Evolutionary conservation across 345 rosid species (phyloP), one percentile per base, ranked within the genome.

Genomic region (Boechera retrofracta): DNA sequence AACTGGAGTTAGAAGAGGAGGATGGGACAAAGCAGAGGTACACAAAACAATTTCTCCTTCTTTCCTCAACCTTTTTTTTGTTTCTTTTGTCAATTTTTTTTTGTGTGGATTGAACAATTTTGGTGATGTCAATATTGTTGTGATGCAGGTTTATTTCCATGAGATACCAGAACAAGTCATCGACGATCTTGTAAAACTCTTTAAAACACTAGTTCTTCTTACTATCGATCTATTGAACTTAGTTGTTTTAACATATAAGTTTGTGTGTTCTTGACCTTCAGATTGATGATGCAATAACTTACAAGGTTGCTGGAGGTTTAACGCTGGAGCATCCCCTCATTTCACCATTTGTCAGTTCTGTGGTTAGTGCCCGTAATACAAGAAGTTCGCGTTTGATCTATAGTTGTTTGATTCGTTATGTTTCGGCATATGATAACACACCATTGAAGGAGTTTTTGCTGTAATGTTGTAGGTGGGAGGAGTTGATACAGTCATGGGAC

Each of bases 21-120:
- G 83, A 41, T 92, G 91, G 94, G 99, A 95, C 45, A 82, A 80
- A 74, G 98, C 94, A 55, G 99, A 95, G 98, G 98, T 94, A 81
- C 48, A 38, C 26, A 53, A 11, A n/a, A 10, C 55, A 52, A 26
- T 15, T 15, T 28, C 51, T 53, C 6, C 26, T 33, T 24, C 16
- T 49, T 8, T 48, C 0, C 21, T 15, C 21, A 47, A 47, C 18
- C 7, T 49, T 16, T 7, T 16, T 7, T 18, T 3, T 41, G 29
- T 32, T 52, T 51, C 32, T 36, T 9, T 18, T 26, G 7, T 1
- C 31, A 16, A 24, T n/a, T 1, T 5, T 36, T n/a, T 8, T 21
- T 21, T 21, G 24, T 9, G 39, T 51, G 76, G 49, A 5, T 36
- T 60, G 6, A 49, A 72, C 67, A 0, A 4, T 56, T 35, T 15